Conservation (phyloP, 2,329 filamentous ascomycete species). For the Calonectria pseudoturangicola region DNA sequence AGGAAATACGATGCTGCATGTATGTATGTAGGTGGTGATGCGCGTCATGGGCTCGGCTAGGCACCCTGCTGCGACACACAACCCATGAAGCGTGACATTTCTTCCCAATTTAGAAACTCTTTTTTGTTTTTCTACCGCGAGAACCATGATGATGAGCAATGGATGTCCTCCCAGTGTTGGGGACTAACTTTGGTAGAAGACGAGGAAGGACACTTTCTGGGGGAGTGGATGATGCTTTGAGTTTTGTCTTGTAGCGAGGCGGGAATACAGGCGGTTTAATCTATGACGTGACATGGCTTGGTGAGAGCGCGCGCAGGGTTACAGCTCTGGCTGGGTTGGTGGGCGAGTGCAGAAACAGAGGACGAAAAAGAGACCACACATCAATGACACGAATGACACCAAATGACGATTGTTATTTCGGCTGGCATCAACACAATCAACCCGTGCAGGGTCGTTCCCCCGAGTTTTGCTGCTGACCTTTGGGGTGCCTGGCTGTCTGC, state of each 20-base stretch:
- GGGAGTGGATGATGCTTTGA: neutral
- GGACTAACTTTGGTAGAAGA: neutral
- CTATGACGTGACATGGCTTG: slow-evolving; percentile 26
- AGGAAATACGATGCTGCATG: too few relatives aligned
- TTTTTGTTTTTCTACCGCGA: too few relatives aligned
- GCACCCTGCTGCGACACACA: too few relatives aligned
- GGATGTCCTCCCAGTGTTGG: neutral
- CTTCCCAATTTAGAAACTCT: too few relatives aligned
- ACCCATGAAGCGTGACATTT: too few relatives aligned
- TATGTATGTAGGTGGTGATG: too few relatives aligned
- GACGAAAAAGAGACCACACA: neutral
- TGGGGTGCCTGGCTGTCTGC: slow-evolving; percentile 1
- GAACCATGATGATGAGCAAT: neutral
- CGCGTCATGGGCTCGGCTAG: too few relatives aligned
- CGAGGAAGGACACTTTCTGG: neutral
- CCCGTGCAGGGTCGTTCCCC: slow-evolving; percentile 14
- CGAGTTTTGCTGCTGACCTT: slow-evolving; percentile 7
- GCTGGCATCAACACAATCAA: slow-evolving; percentile 2
- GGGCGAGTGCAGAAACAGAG: neutral
- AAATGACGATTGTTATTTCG: neutral
- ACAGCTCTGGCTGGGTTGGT: neutral
- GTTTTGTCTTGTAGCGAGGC: slow-evolving; percentile 1
- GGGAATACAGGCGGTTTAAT: slow-evolving; percentile 11
- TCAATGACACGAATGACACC: slow-evolving; percentile 9
- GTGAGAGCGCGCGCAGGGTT: slow-evolving; percentile 2